A percentile compares a stretch with the other conserved stretches of the same genome.
Conservation (phyloP, 176 grass and related monocot genomes). For the Rhipidocladum racemiflorum region DNA sequence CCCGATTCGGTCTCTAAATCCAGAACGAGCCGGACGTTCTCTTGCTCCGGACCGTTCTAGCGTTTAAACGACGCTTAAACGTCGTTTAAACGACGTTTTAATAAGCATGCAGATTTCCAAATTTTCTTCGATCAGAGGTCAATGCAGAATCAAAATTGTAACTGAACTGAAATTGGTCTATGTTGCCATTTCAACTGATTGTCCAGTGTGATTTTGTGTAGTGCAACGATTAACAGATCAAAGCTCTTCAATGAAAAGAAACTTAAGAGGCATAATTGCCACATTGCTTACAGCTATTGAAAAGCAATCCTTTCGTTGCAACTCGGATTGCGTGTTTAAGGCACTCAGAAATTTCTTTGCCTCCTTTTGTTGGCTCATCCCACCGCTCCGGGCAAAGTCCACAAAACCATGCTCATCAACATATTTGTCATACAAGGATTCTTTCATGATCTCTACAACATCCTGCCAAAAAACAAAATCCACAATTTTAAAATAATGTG, state of each 20-base stretch:
- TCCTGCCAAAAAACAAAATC: slow-evolving; percentile 50
- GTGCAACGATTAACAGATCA: neutral
- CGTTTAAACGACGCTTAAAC: too few species aligned
- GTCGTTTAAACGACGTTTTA: too few species aligned
- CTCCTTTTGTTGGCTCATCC: slow-evolving; percentile 77
- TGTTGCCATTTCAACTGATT: neutral
- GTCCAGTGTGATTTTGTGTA: neutral
- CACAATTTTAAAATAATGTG: slow-evolving; percentile 19
- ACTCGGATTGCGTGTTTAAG: slow-evolving; percentile 68
- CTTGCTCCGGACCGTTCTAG: too few species aligned
- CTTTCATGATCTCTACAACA: slow-evolving; percentile 72
- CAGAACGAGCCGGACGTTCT: too few species aligned
- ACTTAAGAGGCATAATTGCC: neutral
- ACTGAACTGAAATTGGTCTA: neutral
- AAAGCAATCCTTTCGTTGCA: slow-evolving; percentile 65
- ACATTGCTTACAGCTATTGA: slow-evolving; percentile 56
- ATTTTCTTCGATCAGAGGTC: neutral
- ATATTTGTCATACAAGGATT: slow-evolving; percentile 84
- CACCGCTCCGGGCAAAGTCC: slow-evolving; percentile 71
- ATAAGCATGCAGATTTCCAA: too few species aligned
- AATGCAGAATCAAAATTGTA: neutral
- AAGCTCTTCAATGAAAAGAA: neutral
- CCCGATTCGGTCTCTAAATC: too few species aligned
- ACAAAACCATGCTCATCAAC: slow-evolving; percentile 72
- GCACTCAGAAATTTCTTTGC: slow-evolving; percentile 51